Base-by-base conservation (phyloP, 2,329 filamentous ascomycete genomes). In the Monascus ruber region DNA sequence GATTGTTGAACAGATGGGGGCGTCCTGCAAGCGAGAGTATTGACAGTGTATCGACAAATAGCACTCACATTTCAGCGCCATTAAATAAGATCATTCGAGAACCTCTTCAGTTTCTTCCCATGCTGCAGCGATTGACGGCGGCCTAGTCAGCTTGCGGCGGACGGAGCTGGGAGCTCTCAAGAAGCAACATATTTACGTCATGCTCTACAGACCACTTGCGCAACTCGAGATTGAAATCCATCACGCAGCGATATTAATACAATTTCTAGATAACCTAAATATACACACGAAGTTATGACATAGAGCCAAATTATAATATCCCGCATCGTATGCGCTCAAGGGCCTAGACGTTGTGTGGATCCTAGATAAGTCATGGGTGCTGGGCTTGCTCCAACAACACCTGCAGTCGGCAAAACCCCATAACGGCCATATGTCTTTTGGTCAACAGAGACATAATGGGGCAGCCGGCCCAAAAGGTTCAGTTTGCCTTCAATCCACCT, bases 391-490 rank as follows among this genome's bases (percentile, higher is more conserved):
- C 42, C 50, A 26, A 56, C 44, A 11, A 53, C 37, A 31, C 47
- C 56, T 17, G 61, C 69, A 1, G 77, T 73, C 2, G 88, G 89
- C 41, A 96, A 68, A 9, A 95, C 83, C 2, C 89, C 89, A 53
- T 94, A 95, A 38, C 89, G 75, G 5, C 89, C 89, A 54, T 89
- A 94, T 5, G 85, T 94, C 72, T 94, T 95, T 63, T 94, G 88
- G 55, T 96, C 89, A 10, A 95, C 81, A 41, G 85, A 93, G 35
- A 96, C 83, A 54, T 94, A 96, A 63, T 94, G 85, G 34, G 89
- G 89, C 25, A 96, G 65, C 42, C 86, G 74, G 17, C 79, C 84
- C 24, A 94, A 71, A 6, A 96, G 71, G 55, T 94, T 91, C 43
- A 96, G 67, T 58, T 89, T 93, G 11, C 76, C 77, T 65, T 98